Evolutionary conservation across 257 asterid species (phyloP).

Genomic region (Ajuga chamaepitys): DNA sequence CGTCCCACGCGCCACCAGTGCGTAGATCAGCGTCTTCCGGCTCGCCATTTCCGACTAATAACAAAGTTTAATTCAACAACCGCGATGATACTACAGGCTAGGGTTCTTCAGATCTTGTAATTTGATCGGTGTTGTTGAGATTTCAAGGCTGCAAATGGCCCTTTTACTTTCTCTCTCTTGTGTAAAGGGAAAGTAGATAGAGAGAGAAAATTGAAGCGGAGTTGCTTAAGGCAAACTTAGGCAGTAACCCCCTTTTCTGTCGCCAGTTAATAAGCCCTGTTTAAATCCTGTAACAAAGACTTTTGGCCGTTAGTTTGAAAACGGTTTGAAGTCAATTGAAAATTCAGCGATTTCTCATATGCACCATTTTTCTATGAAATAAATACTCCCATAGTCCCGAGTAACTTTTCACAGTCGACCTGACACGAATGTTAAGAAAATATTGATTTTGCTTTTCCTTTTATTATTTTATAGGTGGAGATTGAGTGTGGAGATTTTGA

Average conservation of each 20-base stretch:
- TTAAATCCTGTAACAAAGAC: not conserved
- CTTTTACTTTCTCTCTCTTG: not conserved
- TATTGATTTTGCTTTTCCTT: no score
- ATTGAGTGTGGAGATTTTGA: no score
- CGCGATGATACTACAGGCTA: not conserved
- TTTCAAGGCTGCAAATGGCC: not conserved
- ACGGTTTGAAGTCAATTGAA: not conserved
- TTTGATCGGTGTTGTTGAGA: conserved; percentile 7
- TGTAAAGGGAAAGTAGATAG: not conserved
- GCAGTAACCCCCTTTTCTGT: not conserved
- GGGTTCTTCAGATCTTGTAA: conserved; percentile 23
- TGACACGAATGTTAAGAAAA: no score
- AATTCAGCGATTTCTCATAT: no score
- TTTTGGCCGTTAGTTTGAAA: not conserved
- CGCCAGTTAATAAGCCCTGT: no score
- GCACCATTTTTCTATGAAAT: no score
- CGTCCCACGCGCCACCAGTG: conserved; percentile 58
- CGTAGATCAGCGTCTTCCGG: conserved; percentile 55
- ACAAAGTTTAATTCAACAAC: not conserved
- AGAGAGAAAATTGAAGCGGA: not conserved
- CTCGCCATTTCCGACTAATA: conserved; percentile 31
- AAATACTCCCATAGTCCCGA: no score
- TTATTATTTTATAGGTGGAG: no score
- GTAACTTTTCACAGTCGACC: no score
- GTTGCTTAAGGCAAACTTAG: not conserved